Percentiles rank a stretch among this genome's conserved stretches.
These are phyloP conservation scores for Mycena albidolilacea DNA, from an alignment of 768 basidiomycete genomes.

Conservation along the genomic window DNA sequence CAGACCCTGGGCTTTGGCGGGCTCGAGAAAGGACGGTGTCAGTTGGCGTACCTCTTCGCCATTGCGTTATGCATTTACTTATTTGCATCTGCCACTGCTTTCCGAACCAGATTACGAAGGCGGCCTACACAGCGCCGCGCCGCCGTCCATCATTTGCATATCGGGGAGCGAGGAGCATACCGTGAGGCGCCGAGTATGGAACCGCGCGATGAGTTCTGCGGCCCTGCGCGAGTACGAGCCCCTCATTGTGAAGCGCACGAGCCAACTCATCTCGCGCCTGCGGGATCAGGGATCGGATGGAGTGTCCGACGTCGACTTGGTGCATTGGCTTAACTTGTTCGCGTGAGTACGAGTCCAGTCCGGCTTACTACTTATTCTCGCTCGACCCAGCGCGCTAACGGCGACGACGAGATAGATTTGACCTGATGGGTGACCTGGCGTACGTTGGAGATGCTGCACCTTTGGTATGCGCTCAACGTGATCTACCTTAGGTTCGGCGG, in stretches of 20 bases:
- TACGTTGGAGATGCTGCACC: too few species aligned
- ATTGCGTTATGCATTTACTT: neutral
- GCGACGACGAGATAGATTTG: too few species aligned
- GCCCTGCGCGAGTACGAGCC: conserved; percentile 64
- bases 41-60: neutral
- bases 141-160: conserved; percentile 19
- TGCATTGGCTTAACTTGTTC: conserved; percentile 42
- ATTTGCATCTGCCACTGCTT: too few species aligned
- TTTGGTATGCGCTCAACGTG: neutral
- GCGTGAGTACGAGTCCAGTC: too few species aligned
- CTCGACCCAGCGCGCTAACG: too few species aligned
- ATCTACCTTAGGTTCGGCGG: conserved; percentile 40
- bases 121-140: neutral
- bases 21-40: conserved; percentile 36
- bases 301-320: conserved; percentile 45
- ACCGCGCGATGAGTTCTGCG: conserved; percentile 59
- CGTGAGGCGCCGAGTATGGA: conserved; percentile 63
- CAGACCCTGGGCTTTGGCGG: conserved; percentile 28
- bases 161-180: conserved; percentile 49
- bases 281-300: conserved; percentile 42
- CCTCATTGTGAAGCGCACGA: conserved; percentile 51
- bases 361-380: too few species aligned
- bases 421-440: too few species aligned
- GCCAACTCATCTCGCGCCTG: conserved; percentile 57
- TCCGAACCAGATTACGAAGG: conserved; percentile 20